These are phyloP conservation scores for Corchorus capsularis DNA, from an alignment of 345 rosid genomes.

Conservation along the genomic window DNA sequence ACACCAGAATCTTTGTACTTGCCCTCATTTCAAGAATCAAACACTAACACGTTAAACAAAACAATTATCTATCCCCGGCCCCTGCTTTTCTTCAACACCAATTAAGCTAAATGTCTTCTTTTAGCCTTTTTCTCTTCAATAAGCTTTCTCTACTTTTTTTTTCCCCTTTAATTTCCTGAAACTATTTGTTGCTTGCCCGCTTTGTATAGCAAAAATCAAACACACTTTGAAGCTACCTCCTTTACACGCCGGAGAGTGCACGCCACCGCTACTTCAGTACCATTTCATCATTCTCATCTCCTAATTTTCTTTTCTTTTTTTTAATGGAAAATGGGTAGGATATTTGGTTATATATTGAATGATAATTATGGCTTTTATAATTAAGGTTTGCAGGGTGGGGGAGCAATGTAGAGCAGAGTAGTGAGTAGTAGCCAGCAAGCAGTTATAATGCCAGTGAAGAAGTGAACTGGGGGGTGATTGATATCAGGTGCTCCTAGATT, in stretches of 20 bases:
- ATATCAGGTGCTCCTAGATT: not conserved
- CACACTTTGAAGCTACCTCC: slow-evolving; percentile 16
- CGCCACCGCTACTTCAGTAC: not conserved
- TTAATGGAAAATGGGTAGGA: too few species aligned
- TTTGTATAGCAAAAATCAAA: not conserved
- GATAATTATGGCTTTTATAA: slow-evolving; percentile 12
- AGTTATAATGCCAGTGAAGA: not conserved
- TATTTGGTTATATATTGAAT: too few species aligned
- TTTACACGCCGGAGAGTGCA: slow-evolving; percentile 19
- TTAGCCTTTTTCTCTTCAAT: not conserved
- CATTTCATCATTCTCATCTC: not conserved
- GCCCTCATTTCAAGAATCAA: slow-evolving; percentile 16
- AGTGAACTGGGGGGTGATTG: not conserved
- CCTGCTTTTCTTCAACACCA: not conserved
- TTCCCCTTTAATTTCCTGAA: too few species aligned
- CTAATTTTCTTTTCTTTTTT: too few species aligned
- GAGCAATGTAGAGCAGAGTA: too few species aligned
- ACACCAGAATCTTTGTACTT: slow-evolving; percentile 20
- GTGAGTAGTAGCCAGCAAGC: not conserved
- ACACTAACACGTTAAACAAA: too few species aligned
- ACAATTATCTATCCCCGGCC: too few species aligned
- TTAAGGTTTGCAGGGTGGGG: too few species aligned
- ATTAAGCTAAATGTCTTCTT: not conserved
- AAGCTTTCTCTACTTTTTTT: slow-evolving; percentile 2
- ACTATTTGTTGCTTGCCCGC: slow-evolving; percentile 17